Evolutionary conservation across 768 basidiomycete genomes (phyloP), one percentile per base, ranked within the genome.

Genomic region (Lyophyllum shimeji): DNA sequence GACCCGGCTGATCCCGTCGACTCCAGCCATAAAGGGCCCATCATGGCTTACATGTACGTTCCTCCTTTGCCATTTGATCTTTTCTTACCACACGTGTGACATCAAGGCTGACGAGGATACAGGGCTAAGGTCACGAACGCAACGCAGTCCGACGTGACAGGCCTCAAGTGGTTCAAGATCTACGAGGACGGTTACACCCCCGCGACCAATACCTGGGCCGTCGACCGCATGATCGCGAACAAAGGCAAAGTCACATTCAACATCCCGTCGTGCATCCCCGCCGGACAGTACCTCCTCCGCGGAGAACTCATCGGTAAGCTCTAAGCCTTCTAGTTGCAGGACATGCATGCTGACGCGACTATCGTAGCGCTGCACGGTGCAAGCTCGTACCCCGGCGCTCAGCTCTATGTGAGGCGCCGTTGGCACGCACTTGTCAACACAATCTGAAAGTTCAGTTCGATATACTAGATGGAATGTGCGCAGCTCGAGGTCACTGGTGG

Each of bases 101-200:
- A 5, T 2, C 4, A 9, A 29, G 23, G 24, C 59, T n/a, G 31
- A 23, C 3, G 9, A 3, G 29, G 2, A 55, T 18, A 7, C 40
- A 83, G 81, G 3, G 81, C 81, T 56, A 74, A 70, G 65, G 78
- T 67, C 53, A 69, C 73, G 27, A 69, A 69, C 55, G 83, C 83
- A 8, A 74, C 74, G 0, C 79, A 82, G 56, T 66, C 71, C 3
- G 52, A 51, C 24, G 76, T 81, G 3, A 82, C 80, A 1, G 82
- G 81, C 18, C 67, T 80, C 8, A 66, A 75, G 50, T 82, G 81
- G 81, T 82, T 82, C 71, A 82, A 80, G 68, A 79, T 82, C 55
- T 78, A 73, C 58, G 70, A 82, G 56, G 80, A 78, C 52, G 77
- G 77, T 12, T 68, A 71, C 42, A 63, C 67, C 42, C 62, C 61